phyloP scores from a whole-genome alignment of 257 asterid species.

The Solanum rostratum region DNA sequence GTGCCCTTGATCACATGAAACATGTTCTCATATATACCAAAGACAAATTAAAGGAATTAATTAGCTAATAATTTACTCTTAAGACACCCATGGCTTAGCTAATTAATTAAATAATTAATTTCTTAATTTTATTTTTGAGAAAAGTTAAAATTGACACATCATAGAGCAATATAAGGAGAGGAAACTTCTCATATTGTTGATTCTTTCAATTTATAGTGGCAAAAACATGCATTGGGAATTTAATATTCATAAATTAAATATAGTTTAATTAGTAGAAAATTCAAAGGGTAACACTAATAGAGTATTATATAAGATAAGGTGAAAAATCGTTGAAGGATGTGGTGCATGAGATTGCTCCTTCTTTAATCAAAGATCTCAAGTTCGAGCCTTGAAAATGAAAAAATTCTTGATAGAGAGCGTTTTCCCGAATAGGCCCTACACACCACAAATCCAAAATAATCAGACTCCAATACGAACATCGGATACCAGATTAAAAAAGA shows the following conservation, averaged over 20 bases:
- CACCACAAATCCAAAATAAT: no score
- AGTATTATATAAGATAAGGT: neutral
- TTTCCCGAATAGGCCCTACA: no score
- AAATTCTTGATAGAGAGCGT: no score
- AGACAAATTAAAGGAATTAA: neutral
- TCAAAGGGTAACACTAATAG: neutral
- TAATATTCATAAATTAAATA: neutral
- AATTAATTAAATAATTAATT: neutral
- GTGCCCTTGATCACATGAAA: neutral
- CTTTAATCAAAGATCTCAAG: no score
- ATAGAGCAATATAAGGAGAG: neutral
- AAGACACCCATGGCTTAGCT: constrained; percentile 21
- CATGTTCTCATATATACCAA: neutral
- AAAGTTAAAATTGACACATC: neutral
- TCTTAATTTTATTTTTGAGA: neutral
- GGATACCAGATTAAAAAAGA: no score
- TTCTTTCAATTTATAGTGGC: neutral
- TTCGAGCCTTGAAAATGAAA: no score
- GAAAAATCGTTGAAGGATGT: no score
- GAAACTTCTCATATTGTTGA: neutral
- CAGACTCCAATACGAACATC: no score
- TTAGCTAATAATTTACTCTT: neutral
- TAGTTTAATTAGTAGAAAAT: neutral
- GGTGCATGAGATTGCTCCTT: no score
- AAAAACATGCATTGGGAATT: neutral